A percentile compares a stretch with the other conserved stretches of the same genome.
These are phyloP conservation scores for Piper longum DNA, from an alignment of 164 flowering plant species.

Conservation along the genomic window DNA sequence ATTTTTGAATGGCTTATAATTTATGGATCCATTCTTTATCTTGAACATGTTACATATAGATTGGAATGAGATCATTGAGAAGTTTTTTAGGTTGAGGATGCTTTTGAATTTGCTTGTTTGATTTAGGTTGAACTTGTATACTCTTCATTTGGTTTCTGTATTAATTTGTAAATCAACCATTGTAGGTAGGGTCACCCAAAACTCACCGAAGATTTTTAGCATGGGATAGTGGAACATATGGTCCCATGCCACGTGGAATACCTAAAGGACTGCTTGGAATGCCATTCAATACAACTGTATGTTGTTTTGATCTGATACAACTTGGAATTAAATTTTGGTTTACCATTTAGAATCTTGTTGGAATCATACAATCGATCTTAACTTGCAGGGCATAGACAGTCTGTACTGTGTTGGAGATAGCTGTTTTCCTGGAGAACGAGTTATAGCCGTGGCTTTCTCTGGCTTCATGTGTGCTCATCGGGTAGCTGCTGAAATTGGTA, in stretches of 20 bases:
- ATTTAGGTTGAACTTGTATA: too few species aligned
- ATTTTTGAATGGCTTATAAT: too few species aligned
- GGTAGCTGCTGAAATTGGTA: conserved; percentile 97
- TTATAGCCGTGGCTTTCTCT: conserved; percentile 92
- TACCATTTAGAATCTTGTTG: not conserved
- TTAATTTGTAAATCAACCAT: conserved; percentile 3
- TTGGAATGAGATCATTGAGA: not conserved
- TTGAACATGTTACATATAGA: not conserved
- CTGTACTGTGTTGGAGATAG: conserved; percentile 98
- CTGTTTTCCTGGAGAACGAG: conserved; percentile 99
- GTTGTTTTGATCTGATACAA: conserved; percentile 7
- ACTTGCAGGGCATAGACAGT: conserved; percentile 60
- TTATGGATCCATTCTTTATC: not conserved
- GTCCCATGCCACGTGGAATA: conserved; percentile 75
- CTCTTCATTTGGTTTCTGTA: not conserved
- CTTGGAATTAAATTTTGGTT: not conserved
- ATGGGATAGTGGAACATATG: conserved; percentile 84
- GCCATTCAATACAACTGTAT: conserved; percentile 96
- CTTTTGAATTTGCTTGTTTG: too few species aligned
- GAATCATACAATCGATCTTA: not conserved
- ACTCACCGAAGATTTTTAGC: conserved; percentile 88
- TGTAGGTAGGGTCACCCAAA: conserved; percentile 91
- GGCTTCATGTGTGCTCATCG: conserved; percentile 99
- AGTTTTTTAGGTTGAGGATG: too few species aligned
- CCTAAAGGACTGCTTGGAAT: conserved; percentile 90